Evolutionary conservation across 2,329 filamentous ascomycete species (phyloP).

Genomic region (Paraphaeosphaeria sporulosa): DNA sequence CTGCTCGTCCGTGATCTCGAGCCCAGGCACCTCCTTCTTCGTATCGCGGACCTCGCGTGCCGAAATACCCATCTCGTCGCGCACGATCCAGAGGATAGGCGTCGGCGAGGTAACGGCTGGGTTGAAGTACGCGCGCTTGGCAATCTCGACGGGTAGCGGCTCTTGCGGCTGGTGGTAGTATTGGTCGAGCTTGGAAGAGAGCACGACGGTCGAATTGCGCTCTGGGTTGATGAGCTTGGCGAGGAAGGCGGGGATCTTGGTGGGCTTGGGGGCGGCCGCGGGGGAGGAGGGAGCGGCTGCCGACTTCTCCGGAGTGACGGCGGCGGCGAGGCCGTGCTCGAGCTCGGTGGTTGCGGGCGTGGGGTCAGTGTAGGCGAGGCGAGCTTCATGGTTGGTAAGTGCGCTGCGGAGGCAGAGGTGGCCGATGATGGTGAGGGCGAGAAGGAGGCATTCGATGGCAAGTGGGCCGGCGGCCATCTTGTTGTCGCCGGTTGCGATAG

Average conservation of each 20-base stretch:
- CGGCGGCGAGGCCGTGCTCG: constrained; percentile 33
- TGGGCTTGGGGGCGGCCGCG: constrained; percentile 29
- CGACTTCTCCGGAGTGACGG: constrained; percentile 28
- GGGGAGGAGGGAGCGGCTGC: constrained; percentile 9
- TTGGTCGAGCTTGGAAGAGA: constrained; percentile 41
- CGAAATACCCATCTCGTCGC: constrained; percentile 54
- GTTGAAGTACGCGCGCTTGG: constrained; percentile 53
- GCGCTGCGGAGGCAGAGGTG: constrained; percentile 46
- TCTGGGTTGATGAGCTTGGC: constrained; percentile 44
- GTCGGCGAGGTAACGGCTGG: constrained; percentile 54
- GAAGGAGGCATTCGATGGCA: constrained; percentile 51
- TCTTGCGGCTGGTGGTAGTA: constrained; percentile 44
- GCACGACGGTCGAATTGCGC: constrained; percentile 36
- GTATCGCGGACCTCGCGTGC: constrained; percentile 53
- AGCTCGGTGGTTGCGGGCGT: constrained; percentile 27
- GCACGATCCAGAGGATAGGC: constrained; percentile 56
- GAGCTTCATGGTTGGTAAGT: constrained; percentile 39
- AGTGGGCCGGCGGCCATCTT: constrained; percentile 51
- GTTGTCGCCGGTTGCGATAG: constrained; percentile 48
- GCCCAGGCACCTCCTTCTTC: constrained; percentile 44
- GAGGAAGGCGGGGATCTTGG: constrained; percentile 40
- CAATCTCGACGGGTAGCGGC: constrained; percentile 43
- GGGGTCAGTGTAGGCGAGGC: constrained; percentile 40
- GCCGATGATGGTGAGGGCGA: constrained; percentile 52
- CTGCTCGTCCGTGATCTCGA: constrained; percentile 55